Evolutionary conservation across 148 eudicot genomes (phyloP), one percentile per base, ranked within the genome.

Genomic region (Linanthus parryae): DNA sequence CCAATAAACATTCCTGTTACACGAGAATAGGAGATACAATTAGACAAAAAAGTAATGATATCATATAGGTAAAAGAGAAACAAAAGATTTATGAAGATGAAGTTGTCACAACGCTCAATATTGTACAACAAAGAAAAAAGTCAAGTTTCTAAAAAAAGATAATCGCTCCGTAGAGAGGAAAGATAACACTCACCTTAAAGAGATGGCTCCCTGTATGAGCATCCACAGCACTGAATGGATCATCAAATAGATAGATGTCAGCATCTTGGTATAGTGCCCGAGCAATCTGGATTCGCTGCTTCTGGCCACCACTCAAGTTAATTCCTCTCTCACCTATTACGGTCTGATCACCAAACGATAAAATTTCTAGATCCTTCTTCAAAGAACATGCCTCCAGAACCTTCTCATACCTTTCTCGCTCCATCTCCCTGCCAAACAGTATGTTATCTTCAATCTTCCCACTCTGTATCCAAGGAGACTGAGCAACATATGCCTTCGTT

Each of bases 161-260:
- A n/a, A n/a, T n/a, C n/a, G n/a, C n/a, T n/a, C n/a, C n/a, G n/a
- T n/a, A n/a, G n/a, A n/a, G n/a, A n/a, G n/a, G n/a, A n/a, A 44
- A 44, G 26, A 7, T 11, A 44, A 22, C 4, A 33, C 7, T 62
- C 65, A 75, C 84, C 81, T 75, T 72, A 49, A 76, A 80, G 66
- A 80, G 81, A 50, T 80, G 85, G 48, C 76, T 66, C 4, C 85
- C 85, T 3, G 85, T 80, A 61, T 76, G 85, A 36, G 85, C 85
- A 58, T 80, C 85, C 35, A 80, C 81, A 43, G 85, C 85, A 55
- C 85, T 76, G 53, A 80, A 80, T 40, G 85, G 85, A 67, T 80
- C 85, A 47, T 80, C 85, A 23, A 80, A 73, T 24, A 80, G 53
- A 64, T 80, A 80, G 24, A 70, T 70, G 34, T 80, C 82, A 14